Evolutionary conservation across 148 eudicot genomes (phyloP).

Genomic region (Vaccinium myrtillus): DNA sequence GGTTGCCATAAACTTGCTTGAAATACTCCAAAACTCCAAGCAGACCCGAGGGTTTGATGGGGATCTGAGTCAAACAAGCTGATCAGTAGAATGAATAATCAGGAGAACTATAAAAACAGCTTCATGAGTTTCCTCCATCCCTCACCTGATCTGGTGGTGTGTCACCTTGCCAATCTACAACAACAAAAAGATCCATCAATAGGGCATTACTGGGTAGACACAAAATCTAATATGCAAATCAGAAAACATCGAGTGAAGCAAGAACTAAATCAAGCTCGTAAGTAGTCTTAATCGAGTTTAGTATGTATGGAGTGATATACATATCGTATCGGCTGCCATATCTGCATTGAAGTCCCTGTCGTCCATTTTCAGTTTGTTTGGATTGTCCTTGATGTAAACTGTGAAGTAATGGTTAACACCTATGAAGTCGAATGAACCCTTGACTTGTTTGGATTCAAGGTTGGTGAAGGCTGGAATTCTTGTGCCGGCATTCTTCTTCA

Average conservation of each 20-base stretch:
- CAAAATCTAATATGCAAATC: slow-evolving; percentile 4
- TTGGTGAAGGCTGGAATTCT: slow-evolving; percentile 47
- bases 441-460: slow-evolving; percentile 41
- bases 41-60: slow-evolving; percentile 34
- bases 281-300: background rate
- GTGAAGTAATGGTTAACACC: slow-evolving; percentile 54
- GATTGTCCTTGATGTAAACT: slow-evolving; percentile 30
- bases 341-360: slow-evolving; percentile 45
- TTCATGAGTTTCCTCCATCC: background rate
- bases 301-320: slow-evolving; percentile 27
- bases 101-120: background rate
- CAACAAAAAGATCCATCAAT: slow-evolving; percentile 16
- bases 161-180: background rate
- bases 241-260: background rate
- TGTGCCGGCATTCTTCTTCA: slow-evolving; percentile 42
- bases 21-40: slow-evolving; percentile 35
- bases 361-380: slow-evolving; percentile 23
- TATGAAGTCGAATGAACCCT: slow-evolving; percentile 59
- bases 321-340: slow-evolving; percentile 24
- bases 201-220: background rate
- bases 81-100: background rate
- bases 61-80: slow-evolving; percentile 22
- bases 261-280: background rate
- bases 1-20: slow-evolving; percentile 46
- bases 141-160: slow-evolving; percentile 19